These are phyloP conservation scores for Croton setiger DNA, from an alignment of 441 rosid genomes.

Conservation along the genomic window DNA sequence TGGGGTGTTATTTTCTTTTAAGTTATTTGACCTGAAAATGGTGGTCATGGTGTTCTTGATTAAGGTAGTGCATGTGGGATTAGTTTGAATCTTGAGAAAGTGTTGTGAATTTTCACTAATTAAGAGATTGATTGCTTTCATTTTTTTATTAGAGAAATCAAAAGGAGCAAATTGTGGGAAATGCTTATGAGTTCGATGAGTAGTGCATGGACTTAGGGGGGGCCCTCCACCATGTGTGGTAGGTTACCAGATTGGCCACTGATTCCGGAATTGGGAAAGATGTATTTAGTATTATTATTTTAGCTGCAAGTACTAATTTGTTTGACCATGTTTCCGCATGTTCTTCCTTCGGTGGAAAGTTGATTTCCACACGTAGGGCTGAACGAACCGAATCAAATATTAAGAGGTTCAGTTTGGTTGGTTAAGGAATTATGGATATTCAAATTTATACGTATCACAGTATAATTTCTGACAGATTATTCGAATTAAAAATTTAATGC, in stretches of 20 bases:
- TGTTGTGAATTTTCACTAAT: constrained; percentile 13
- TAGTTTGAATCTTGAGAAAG: constrained; percentile 2
- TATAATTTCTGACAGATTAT: too few species aligned
- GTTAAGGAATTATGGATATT: too few species aligned
- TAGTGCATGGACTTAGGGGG: not conserved
- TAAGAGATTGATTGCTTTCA: constrained; percentile 2
- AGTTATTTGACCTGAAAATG: constrained; percentile 18
- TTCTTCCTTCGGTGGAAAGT: not conserved
- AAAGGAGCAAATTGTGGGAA: constrained; percentile 17
- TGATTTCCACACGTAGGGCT: too few species aligned
- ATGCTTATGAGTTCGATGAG: not conserved
- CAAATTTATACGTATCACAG: too few species aligned
- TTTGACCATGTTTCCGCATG: not conserved
- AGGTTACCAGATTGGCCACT: constrained; percentile 17
- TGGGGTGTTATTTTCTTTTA: constrained; percentile 12
- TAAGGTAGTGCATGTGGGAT: constrained; percentile 5
- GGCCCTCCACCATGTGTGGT: constrained; percentile 12
- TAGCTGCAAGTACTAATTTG: not conserved
- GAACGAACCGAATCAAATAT: too few species aligned
- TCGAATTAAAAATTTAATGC: too few species aligned
- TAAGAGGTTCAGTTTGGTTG: too few species aligned
- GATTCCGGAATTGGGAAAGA: constrained; percentile 14
- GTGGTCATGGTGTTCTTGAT: constrained; percentile 5
- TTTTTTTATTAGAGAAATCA: constrained; percentile 16
- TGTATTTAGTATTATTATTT: too few species aligned